Evolutionary conservation across 1,139 yeast genomes (phyloP).

Genomic region (Lodderomyces jiufengensis): DNA sequence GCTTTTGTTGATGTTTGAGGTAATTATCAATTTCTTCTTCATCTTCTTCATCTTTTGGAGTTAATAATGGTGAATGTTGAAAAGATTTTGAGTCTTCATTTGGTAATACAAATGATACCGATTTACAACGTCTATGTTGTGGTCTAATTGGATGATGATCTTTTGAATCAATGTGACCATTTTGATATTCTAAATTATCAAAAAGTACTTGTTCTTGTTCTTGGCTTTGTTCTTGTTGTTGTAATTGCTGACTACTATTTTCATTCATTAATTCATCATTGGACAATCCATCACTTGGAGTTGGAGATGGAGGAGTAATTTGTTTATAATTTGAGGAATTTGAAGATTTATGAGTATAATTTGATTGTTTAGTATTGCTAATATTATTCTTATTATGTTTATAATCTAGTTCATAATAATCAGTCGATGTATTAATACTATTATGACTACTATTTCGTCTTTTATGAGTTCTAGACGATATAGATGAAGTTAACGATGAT

Average conservation of each 20-base stretch:
- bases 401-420: too few relatives aligned
- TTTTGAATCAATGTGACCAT: conserved; percentile 1
- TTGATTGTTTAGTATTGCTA: too few relatives aligned
- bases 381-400: too few relatives aligned
- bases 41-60: conserved; percentile 45
- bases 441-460: neutral
- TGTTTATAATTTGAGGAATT: neutral
- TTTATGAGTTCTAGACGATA: conserved; percentile 1
- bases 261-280: conserved; percentile 4
- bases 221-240: too few relatives aligned
- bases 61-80: conserved; percentile 36
- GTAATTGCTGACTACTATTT: neutral
- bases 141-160: conserved; percentile 14
- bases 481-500: too few relatives aligned
- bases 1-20: neutral
- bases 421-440: too few relatives aligned
- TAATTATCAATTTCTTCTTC: conserved; percentile 16
- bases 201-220: too few relatives aligned
- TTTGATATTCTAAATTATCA: too few relatives aligned
- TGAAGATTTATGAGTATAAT: too few relatives aligned
- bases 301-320: conserved; percentile 17
- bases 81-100: conserved; percentile 21
- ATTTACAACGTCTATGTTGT: conserved; percentile 19
- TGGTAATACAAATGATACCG: conserved; percentile 24
- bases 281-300: conserved; percentile 18